Percentiles rank a stretch among this genome's conserved stretches.
Evolutionary conservation across 2,329 filamentous ascomycete species (phyloP).

Genomic region (Microdochium nivale): DNA sequence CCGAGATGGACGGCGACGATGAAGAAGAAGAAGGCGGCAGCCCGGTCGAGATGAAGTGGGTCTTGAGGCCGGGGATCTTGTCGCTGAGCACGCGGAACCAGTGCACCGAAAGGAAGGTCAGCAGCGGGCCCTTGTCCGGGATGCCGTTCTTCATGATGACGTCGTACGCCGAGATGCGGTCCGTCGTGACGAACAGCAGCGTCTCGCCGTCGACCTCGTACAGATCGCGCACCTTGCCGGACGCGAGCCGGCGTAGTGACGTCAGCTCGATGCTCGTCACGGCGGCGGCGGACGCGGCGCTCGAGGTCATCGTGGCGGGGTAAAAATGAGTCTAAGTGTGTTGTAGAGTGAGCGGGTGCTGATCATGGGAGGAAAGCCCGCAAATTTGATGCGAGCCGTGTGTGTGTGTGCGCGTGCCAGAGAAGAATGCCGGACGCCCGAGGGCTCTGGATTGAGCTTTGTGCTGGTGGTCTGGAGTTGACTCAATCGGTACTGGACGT

Average conservation of each 20-base stretch:
- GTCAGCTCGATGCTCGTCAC: slow-evolving; percentile 17
- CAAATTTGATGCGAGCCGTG: too few species aligned
- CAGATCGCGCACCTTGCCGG: slow-evolving; percentile 70
- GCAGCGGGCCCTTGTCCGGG: slow-evolving; percentile 43
- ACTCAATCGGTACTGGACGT: neutral
- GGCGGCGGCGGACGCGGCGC: too few species aligned
- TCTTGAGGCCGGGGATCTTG: slow-evolving; percentile 37
- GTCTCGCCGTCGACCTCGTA: slow-evolving; percentile 63
- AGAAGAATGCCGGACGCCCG: too few species aligned
- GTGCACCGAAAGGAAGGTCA: slow-evolving; percentile 37
- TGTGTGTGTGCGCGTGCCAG: too few species aligned
- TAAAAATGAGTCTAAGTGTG: neutral
- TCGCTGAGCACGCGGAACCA: slow-evolving; percentile 44
- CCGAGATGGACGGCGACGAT: slow-evolving; percentile 17
- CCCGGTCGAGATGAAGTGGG: slow-evolving; percentile 38
- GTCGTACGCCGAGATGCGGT: slow-evolving; percentile 94
- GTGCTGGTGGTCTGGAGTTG: neutral
- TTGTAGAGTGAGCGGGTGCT: too few species aligned
- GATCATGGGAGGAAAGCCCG: too few species aligned
- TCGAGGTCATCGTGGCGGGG: slow-evolving; percentile 1
- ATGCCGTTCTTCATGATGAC: slow-evolving; percentile 71
- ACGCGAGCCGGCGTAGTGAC: slow-evolving; percentile 20
- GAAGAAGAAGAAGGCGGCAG: too few species aligned
- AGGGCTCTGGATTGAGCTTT: too few species aligned
- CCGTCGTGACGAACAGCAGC: slow-evolving; percentile 76